Evolutionary conservation across 2,329 filamentous ascomycete genomes (phyloP), one percentile per base, ranked within the genome.

Genomic region (Fusarium sterilihyphosum): DNA sequence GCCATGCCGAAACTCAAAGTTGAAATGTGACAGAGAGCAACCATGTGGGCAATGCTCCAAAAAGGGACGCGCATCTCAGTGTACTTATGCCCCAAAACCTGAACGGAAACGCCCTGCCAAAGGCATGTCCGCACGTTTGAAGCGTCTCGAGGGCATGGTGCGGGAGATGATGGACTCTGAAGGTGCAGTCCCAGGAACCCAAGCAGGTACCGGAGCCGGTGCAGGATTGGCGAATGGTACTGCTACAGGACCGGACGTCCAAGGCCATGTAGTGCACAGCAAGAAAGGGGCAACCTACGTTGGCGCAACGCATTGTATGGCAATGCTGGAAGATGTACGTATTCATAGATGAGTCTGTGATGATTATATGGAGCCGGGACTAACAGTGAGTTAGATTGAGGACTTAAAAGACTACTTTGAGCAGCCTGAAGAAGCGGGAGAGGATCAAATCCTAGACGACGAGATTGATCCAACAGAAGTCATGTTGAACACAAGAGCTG

Each of bases 271-370:
- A 12, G 82, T 89, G 26, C 80, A 82, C 29, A 83, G 85, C 6
- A 78, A 83, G 41, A 80, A 81, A 58, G 83, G 82, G 16, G 85
- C 84, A 47, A 88, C 85, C 9, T 91, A 89, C 72, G 85, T 91
- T 9, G 89, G 89, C 3, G 88, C 88, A 8, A 90, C 89, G 50
- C 88, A 91, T 67, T 90, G 88, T 73, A 87, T 90, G 82, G 89
- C 89, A 5, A 89, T 91, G 79, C 80, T 91, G 17, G 87, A 90
- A 76, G 87, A 91, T 82, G 88, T 90, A 74, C 84, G 86, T 81
- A 38, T 26, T 37, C 47, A 41, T 17, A 10, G 10, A 33, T n/a
- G 8, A 17, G 17, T 14, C 13, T 37, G 8, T 4, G 18, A 37
- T 16, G 47, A 8, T 2, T 3, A 38, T 13, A 16, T 6, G 31